Evolutionary conservation across 108 stramenopile species (phyloP), one percentile per base, ranked within the genome.

Genomic region (Schizochytrium sp.): DNA sequence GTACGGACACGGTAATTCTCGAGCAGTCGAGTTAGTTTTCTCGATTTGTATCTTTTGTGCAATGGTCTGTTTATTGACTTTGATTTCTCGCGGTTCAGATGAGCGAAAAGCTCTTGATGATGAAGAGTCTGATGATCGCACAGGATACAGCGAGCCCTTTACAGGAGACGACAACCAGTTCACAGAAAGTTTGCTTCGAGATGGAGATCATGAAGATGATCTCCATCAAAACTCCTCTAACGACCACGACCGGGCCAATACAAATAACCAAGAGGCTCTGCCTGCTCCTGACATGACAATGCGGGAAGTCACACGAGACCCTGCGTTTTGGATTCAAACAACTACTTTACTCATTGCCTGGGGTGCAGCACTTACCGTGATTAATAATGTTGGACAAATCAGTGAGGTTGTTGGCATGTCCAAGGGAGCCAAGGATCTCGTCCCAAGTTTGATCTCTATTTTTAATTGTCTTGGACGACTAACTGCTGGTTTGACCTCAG

Each of bases 341-440:
- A 55, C 28, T 13, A 40, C 76, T 0, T 2, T 83, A 53, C 50
- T 83, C 45, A n/a, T 55, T 46, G 76, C 50, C 47, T 83, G 76
- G 76, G 76, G 50, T 53, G 53, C 76, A n/a, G 76, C 50, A 38
- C 76, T 83, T 38, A 49, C 53, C 45, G 50, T 83, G 15, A 83
- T 83, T 28, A 83, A 55, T 53, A 83, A 83, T 28, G 53, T 83
- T 47, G 76, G 76, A 10, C 76, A 83, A 53, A 49, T 83, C 10
- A 55, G 76, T 28, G 28, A 83, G 47, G 53, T 83, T 17, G 76
- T 83, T 10, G 76, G 76, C 55, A 47, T 83, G 28, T 83, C 76
- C 1, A 17, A 83, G 76, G 76, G 53, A 47, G 55, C 50, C 76
- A 83, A 83, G 76, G 76, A 83, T 83, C 50, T 83, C 76, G 47